Percentiles rank a stretch among this genome's conserved stretches.
These are phyloP conservation scores for Termitomyces sp. DNA, from an alignment of 1,284 basidiomycete genomes.

Conservation along the genomic window DNA sequence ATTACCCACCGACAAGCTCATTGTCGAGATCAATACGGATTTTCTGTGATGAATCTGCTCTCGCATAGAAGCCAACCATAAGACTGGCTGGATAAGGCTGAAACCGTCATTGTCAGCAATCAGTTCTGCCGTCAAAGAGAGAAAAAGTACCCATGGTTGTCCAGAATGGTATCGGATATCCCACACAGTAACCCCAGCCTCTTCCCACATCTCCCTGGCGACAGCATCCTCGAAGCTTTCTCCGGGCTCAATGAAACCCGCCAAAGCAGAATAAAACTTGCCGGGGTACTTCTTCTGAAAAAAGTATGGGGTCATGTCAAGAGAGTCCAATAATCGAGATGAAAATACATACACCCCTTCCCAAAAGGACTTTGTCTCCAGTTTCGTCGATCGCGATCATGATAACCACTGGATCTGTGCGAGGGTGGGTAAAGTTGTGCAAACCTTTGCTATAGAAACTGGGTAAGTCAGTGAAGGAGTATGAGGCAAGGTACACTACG, in stretches of 20 bases:
- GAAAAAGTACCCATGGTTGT: slow-evolving; percentile 68
- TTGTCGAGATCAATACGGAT: slow-evolving; percentile 91
- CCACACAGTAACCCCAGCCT: slow-evolving; percentile 85
- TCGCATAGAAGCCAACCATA: slow-evolving; percentile 88
- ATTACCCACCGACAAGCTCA: slow-evolving; percentile 78
- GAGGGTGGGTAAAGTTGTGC: slow-evolving; percentile 85
- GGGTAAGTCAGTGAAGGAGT: not conserved
- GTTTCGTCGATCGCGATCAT: slow-evolving; percentile 81
- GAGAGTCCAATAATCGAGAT: not conserved
- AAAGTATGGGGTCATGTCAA: not conserved
- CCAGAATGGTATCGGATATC: slow-evolving; percentile 83
- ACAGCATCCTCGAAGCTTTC: slow-evolving; percentile 95
- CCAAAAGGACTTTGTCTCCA: slow-evolving; percentile 80
- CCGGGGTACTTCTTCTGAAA: slow-evolving; percentile 63
- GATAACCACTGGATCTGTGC: slow-evolving; percentile 90
- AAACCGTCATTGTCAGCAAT: not conserved
- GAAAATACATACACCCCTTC: slow-evolving; percentile 63
- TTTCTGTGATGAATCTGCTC: slow-evolving; percentile 64
- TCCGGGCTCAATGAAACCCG: slow-evolving; percentile 91
- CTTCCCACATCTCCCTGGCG: slow-evolving; percentile 90
- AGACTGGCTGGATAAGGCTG: slow-evolving; percentile 86
- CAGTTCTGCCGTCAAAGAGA: not conserved
- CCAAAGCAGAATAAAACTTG: slow-evolving; percentile 82
- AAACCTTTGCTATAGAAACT: slow-evolving; percentile 59
- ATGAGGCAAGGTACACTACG: slow-evolving; percentile 37